Evolutionary conservation across 2,329 filamentous ascomycete species (phyloP).

Genomic region (Pezicula carpinea): DNA sequence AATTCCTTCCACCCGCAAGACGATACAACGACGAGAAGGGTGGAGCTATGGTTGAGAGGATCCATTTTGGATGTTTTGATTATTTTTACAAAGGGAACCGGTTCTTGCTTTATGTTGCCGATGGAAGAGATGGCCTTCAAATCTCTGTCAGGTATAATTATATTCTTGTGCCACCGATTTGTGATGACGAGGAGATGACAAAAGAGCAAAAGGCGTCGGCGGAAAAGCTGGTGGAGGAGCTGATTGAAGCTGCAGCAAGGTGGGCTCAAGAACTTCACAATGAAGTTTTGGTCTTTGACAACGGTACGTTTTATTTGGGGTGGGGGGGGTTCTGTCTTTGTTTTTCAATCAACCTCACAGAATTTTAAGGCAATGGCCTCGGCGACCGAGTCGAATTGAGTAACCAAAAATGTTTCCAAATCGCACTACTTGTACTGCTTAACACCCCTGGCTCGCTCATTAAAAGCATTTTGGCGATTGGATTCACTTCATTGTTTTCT

Average conservation of each 20-base stretch:
- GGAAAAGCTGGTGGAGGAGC: constrained; percentile 36
- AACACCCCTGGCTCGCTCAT: too few relatives aligned
- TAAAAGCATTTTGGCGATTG: too few relatives aligned
- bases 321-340: too few relatives aligned
- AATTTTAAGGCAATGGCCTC: too few relatives aligned
- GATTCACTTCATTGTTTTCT: too few relatives aligned
- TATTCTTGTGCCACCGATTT: constrained; percentile 12
- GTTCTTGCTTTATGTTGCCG: constrained; percentile 21
- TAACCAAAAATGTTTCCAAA: too few relatives aligned
- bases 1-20: constrained; percentile 19
- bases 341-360: too few relatives aligned
- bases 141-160: constrained; percentile 12
- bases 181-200: constrained; percentile 7
- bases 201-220: constrained; percentile 10
- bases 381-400: too few relatives aligned
- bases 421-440: too few relatives aligned
- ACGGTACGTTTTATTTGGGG: constrained; percentile 23
- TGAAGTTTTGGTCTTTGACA: constrained; percentile 64
- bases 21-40: constrained; percentile 21
- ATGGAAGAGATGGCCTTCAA: constrained; percentile 13
- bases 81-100: constrained; percentile 15
- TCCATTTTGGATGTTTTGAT: constrained; percentile 20
- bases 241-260: constrained; percentile 49
- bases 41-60: constrained; percentile 13
- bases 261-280: constrained; percentile 55